Evolutionary conservation across 2,329 filamentous ascomycete genomes (phyloP).

Genomic region (Phialemonium atrogriseum): DNA sequence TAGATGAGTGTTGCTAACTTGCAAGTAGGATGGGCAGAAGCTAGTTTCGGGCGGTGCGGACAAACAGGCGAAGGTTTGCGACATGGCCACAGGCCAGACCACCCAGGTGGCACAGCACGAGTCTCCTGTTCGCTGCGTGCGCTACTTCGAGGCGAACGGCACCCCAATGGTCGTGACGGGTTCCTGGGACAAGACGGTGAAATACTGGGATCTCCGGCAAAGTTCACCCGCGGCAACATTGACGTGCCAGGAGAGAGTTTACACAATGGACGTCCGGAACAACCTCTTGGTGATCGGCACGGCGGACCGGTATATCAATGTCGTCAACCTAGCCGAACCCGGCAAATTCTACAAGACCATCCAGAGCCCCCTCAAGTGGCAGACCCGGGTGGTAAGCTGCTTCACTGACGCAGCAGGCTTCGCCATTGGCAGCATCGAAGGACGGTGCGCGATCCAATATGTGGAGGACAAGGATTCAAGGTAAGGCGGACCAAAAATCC

Average conservation of each 20-base stretch:
- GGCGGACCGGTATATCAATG: constrained; percentile 92
- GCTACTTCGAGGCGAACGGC: constrained; percentile 66
- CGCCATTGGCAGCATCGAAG: constrained; percentile 93
- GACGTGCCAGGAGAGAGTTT: constrained; percentile 68
- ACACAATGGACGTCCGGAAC: constrained; percentile 85
- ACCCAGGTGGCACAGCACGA: constrained; percentile 79
- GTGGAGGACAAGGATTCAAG: constrained; percentile 88
- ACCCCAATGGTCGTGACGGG: constrained; percentile 83
- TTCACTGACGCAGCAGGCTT: constrained; percentile 89
- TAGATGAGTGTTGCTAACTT: constrained; percentile 5
- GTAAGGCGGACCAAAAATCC: constrained; percentile 30
- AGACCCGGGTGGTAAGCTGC: constrained; percentile 90
- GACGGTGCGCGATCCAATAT: constrained; percentile 95
- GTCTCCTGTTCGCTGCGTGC: constrained; percentile 67
- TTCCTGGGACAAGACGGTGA: constrained; percentile 84
- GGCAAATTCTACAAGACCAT: constrained; percentile 92
- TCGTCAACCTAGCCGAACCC: constrained; percentile 84
- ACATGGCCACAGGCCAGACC: constrained; percentile 61
- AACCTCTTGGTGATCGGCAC: constrained; percentile 87
- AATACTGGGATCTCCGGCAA: constrained; percentile 76
- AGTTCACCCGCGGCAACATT: constrained; percentile 58
- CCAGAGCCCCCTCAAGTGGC: constrained; percentile 95
- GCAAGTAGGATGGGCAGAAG: constrained; percentile 73
- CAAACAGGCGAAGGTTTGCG: constrained; percentile 82
- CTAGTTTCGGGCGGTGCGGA: constrained; percentile 82